Evolutionary conservation across 2,329 filamentous ascomycete genomes (phyloP), one percentile per base, ranked within the genome.

Genomic region (Dothistroma septosporum): DNA sequence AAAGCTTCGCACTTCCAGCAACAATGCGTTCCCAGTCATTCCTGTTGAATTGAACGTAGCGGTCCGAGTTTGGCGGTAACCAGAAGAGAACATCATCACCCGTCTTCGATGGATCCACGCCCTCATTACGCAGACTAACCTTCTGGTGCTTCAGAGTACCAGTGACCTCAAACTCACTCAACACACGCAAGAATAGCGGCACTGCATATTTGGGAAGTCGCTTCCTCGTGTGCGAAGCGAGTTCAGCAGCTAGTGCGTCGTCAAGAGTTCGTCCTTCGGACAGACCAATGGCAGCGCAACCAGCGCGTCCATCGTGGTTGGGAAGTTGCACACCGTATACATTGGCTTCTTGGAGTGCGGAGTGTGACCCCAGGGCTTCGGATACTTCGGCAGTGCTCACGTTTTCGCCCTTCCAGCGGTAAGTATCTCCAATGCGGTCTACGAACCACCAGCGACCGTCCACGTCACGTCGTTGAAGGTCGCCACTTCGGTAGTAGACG

Each of bases 91-190:
- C 72, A 64, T 85, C 82, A 6, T 65, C 66, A 3, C 66, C 69
- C 6, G 82, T 77, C 68, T 83, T 83, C 4, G 70, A 75, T 0
- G 88, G 89, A 68, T 90, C 84, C 0, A 93, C 89, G 0, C 92
- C 91, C 64, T 92, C 83, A 1, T 81, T 79, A n/a, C 90, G 80
- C 64, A 96, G 73, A 0, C 79, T 76, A 64, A 88, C 85, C 76
- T 96, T 96, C 76, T 92, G 88, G 77, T 95, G 90, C 80, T 96
- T 96, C 70, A 91, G 89, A 53, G 91, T 96, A 0, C 91, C 91
- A 4, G 92, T 96, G 0, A 85, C 81, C 69, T 88, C 85, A 66
- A 85, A 75, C 50, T 82, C 76, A 28, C 77, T 79, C 8, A 87
- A 82, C 6, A 92, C 75, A 12, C 92, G 82, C 53, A 96, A 73